Base-by-base conservation (phyloP, 306 rosid species). In the Abrus pulchellus region DNA sequence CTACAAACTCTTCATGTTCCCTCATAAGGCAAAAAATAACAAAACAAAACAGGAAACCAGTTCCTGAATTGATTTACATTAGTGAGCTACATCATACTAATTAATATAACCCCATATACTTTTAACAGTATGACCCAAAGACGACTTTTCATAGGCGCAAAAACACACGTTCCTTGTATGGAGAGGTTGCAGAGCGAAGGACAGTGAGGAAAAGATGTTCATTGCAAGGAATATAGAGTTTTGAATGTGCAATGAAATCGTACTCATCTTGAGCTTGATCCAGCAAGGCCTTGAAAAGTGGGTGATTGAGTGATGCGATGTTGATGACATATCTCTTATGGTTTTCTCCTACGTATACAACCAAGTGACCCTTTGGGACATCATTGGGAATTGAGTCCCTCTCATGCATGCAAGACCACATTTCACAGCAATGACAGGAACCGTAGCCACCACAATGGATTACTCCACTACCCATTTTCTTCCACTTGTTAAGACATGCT, bases 331-430 rank as follows among this genome's bases (percentile, higher is more conserved):
- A 93, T 86, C 99, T 89, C 90, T 90, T 92, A 75, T 61, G 73
- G 13, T 92, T 86, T 61, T 93, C 89, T 28, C 99, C 98, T 1
- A 93, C 99, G 49, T 93, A 96, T 1, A 93, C 96, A 40, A 92
- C 98, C 78, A 92, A 85, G 84, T 96, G 99, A 82, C 99, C 99
- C 89, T 89, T 93, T 29, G 99, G 99, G 49, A 95, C 99, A 73
- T 95, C 99, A 59, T 84, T 89, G 1, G 99, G 99, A 48, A 93
- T 91, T 3, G 79, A 85, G 32, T 82, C 66, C 1, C 85, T 76
- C 63, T 90, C 88, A 27, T 84, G 85, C 78, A 77, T 76, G 69
- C 44, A 64, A 56, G 79, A 76, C 92, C 97, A 82, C 59, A 85
- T 27, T 53, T 82, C 77, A 93, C 87, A 87, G 79, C 82, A 81